phyloP scores from a whole-genome alignment of 306 rosid species.

The Cucurbita argyrosperma region DNA sequence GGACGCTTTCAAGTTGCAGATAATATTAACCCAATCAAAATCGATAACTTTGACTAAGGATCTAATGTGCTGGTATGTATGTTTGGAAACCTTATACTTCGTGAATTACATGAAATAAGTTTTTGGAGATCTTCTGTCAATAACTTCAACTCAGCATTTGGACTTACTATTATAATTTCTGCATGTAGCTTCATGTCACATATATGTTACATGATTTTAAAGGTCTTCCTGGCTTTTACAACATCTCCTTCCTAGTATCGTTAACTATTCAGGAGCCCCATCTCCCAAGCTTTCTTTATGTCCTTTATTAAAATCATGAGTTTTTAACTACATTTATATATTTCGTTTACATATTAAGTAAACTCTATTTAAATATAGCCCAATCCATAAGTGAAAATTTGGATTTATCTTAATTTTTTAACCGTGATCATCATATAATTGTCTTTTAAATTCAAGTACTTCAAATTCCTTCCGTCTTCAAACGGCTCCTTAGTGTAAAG shows the following conservation, averaged over 20 bases:
- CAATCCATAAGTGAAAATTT: too few species aligned
- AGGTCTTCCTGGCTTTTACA: background rate
- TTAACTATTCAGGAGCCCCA: background rate
- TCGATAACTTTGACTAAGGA: constrained; percentile 49
- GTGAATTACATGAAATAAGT: background rate
- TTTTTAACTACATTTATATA: too few species aligned
- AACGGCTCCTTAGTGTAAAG: too few species aligned
- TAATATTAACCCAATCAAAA: constrained; percentile 59
- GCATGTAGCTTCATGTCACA: background rate
- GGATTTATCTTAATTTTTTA: too few species aligned
- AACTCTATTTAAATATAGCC: too few species aligned
- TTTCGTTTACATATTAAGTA: too few species aligned
- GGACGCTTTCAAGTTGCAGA: constrained; percentile 78
- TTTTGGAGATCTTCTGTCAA: background rate
- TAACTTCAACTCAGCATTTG: background rate
- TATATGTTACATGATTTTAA: background rate
- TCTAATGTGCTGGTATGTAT: constrained; percentile 2
- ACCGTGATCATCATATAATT: too few species aligned
- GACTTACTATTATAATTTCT: background rate
- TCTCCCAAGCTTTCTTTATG: background rate
- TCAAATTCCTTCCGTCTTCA: too few species aligned
- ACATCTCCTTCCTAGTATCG: background rate
- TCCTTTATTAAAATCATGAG: background rate
- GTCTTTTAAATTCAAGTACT: too few species aligned
- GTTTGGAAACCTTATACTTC: background rate